A percentile compares a stretch with the other conserved stretches of the same genome.
Conservation (phyloP, 805 yeast species). For the Candida germanica region DNA sequence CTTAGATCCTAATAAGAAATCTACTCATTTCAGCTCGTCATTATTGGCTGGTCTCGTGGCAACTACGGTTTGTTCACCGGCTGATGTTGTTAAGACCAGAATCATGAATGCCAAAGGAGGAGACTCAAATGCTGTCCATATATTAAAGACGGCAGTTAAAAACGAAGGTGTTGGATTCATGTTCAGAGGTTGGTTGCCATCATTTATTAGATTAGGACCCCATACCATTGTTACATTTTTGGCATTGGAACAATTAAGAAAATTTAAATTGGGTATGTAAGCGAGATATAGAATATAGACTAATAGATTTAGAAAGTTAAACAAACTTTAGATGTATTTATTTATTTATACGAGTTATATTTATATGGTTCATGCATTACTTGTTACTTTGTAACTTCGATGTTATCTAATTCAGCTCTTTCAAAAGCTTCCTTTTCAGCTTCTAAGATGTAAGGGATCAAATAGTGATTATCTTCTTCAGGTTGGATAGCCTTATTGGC, state of each 20-base stretch:
- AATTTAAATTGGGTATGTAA: conserved; percentile 48
- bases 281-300: conserved; percentile 2
- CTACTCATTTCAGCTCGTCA: conserved; percentile 78
- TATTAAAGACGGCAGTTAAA: conserved; percentile 54
- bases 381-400: conserved; percentile 36
- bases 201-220: conserved; percentile 83
- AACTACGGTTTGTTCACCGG: conserved; percentile 89
- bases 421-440: conserved; percentile 91
- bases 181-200: conserved; percentile 91
- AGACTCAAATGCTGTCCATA: conserved; percentile 45
- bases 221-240: conserved; percentile 68
- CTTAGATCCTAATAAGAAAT: conserved; percentile 56
- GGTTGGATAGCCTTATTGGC: conserved; percentile 71
- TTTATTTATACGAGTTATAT: no score
- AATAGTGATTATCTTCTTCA: conserved; percentile 78
- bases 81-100: conserved; percentile 85
- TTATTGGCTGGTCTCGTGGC: conserved; percentile 83
- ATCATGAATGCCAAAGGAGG: conserved; percentile 67
- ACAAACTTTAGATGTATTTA: not conserved
- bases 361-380: no score
- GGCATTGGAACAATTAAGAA: conserved; percentile 65
- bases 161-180: conserved; percentile 74
- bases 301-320: conserved; percentile 1
- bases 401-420: conserved; percentile 84
- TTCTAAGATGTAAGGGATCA: conserved; percentile 86